Base-by-base conservation (phyloP, 768 basidiomycete genomes). In the Mycena galopus region DNA sequence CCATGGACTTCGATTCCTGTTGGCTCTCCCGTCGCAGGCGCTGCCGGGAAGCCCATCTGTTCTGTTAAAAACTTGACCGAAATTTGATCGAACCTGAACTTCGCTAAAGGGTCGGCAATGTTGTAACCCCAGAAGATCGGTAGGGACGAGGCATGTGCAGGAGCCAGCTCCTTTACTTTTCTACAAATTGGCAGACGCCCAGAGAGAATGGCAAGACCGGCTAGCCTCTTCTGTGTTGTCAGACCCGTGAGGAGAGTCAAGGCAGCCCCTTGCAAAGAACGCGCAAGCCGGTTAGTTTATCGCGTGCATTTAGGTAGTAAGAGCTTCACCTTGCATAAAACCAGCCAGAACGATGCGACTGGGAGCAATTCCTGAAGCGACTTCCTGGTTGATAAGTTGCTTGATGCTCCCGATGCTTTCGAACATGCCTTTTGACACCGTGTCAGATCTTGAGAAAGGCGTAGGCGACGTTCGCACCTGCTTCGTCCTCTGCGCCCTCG, bases 191-290 rank as follows among this genome's bases (percentile, higher is more conserved):
- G 86, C 19, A 89, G 74, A 80, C 85, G 87, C 25, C 83, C 84
- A 69, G 83, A 85, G 55, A 88, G 76, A 1, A 79, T 80, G 29
- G 80, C 77, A 14, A 87, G 72, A 9, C 87, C 87, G 5, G 77
- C 87, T 9, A 87, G 77, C 68, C 81, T 80, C 67, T 81, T 78
- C 3, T 74, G 33, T 3, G 69, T 82, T 11, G 80, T 84, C 51
- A 88, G 71, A 12, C 82, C 88, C 0, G 82, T 82, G 39, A 87
- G 77, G 6, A 86, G 77, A 16, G 84, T 76, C 57, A 89, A 81
- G 12, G 84, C 86, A 67, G 83, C 84, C 23, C 86, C 87, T 73
- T 88, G 87, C 59, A 79, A 83, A 73, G 88, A 86, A 12, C 88
- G n/a, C n/a, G n/a, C n/a, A n/a, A n/a, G n/a, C n/a, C n/a, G n/a